Evolutionary conservation across 768 basidiomycete species (phyloP), one percentile per base, ranked within the genome.

Genomic region (Mycena galericulata): DNA sequence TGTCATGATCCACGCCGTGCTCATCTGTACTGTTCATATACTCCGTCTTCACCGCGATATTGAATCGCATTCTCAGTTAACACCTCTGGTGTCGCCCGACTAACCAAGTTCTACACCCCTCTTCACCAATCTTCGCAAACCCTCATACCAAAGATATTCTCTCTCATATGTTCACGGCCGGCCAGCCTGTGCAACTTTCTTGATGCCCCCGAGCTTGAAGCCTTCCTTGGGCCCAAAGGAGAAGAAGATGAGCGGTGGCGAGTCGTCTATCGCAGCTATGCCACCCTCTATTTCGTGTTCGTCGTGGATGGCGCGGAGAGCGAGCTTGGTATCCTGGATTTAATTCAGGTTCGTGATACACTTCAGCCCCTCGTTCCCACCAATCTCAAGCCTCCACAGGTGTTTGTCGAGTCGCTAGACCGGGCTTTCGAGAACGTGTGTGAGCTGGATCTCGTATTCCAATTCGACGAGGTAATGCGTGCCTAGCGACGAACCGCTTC

Each of bases 381-480:
- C 43, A 38, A 50, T 45, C 10, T 24, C n/a, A 30, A 56, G 62
- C 71, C 50, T 18, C 34, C 65, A 12, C 69, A 97, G 97, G 98
- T 99, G 20, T 96, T 99, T 75, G 98, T 99, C 65, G 98, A 99
- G 82, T 92, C 95, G 4, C 86, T 99, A 38, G 98, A 99, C 79
- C 86, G 96, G 40, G 91, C 95, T 18, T 99, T 99, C 76, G 96
- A 98, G 83, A 99, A 98, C 75, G 98, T 99, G 0, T 99, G 98
- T 80, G 98, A 99, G 79, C 84, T 99, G 49, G 98, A 99, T 79
- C 86, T 99, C 15, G 97, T 99, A 56, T 99, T 99, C 79, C 97
- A 98, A 78, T 99, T 98, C 75, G 98, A 99, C 78, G 96, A 99
- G 86, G 97, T 95, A 72, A 34, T 55, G 12, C 20, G 14, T 54